These are phyloP conservation scores for Coemansia sp. DNA, from an alignment of 192 early-diverging fungal species.

Conservation along the genomic window DNA sequence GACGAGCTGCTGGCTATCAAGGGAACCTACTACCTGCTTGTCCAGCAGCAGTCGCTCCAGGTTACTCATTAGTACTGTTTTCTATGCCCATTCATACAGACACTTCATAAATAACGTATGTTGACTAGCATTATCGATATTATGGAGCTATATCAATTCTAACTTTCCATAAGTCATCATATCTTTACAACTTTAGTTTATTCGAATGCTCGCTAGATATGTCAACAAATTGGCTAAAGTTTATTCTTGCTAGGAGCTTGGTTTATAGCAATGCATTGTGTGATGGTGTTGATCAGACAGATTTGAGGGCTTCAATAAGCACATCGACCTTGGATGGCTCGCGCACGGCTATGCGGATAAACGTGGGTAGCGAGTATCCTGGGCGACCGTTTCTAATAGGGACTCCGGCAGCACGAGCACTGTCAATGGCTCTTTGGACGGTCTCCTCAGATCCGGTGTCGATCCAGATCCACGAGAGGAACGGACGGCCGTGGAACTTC, in stretches of 20 bases:
- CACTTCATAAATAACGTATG: background rate
- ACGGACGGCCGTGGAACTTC: slow-evolving; percentile 70
- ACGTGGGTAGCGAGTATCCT: slow-evolving; percentile 73
- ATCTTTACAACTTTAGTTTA: no score
- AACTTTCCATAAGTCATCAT: no score
- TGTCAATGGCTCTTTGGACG: slow-evolving; percentile 63
- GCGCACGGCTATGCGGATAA: slow-evolving; percentile 78
- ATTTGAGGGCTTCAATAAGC: slow-evolving; percentile 70
- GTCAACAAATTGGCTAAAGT: no score
- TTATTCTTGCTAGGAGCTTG: background rate
- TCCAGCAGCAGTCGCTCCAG: slow-evolving; percentile 62
- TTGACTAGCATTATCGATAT: no score
- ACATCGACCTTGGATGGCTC: slow-evolving; percentile 67
- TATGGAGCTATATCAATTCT: no score
- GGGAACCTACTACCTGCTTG: slow-evolving; percentile 62
- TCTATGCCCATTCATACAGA: background rate
- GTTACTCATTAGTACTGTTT: slow-evolving; percentile 22
- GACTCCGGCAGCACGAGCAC: slow-evolving; percentile 75
- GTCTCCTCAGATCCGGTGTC: slow-evolving; percentile 62
- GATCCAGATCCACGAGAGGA: slow-evolving; percentile 88
- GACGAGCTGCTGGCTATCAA: slow-evolving; percentile 58
- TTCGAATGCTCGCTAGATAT: no score
- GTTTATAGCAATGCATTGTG: background rate
- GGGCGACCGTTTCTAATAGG: slow-evolving; percentile 78
- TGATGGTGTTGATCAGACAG: slow-evolving; percentile 14